A percentile compares a stretch with the other conserved stretches of the same genome.
Evolutionary conservation across 2,329 filamentous ascomycete species (phyloP).

Genomic region (Trichoderma endophyticum): DNA sequence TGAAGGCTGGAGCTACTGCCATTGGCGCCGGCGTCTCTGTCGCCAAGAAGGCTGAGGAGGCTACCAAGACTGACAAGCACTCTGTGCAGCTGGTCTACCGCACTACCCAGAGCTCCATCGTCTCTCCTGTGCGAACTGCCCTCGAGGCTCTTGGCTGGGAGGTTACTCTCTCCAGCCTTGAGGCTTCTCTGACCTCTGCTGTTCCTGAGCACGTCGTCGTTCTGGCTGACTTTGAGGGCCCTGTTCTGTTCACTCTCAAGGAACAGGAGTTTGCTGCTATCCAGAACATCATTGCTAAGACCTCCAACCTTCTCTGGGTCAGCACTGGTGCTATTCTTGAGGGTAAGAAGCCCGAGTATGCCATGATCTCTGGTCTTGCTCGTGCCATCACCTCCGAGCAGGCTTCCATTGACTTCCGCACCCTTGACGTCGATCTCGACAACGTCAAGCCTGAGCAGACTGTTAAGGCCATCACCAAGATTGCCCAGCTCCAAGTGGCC

Average conservation of each 20-base stretch:
- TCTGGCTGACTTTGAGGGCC: constrained; percentile 29
- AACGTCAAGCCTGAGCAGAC: constrained; percentile 16
- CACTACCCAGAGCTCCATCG: constrained; percentile 14
- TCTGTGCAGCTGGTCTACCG: constrained; percentile 20
- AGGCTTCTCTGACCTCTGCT: not conserved
- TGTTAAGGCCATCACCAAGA: constrained; percentile 18
- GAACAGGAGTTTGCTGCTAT: constrained; percentile 28
- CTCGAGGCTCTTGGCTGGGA: constrained; percentile 19
- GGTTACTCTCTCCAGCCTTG: constrained; percentile 17
- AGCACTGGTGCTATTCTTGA: constrained; percentile 26
- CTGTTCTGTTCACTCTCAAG: constrained; percentile 27
- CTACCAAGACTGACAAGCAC: not conserved
- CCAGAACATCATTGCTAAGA: constrained; percentile 25
- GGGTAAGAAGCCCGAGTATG: constrained; percentile 26
- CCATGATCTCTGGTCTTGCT: constrained; percentile 28
- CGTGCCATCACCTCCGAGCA: constrained; percentile 27
- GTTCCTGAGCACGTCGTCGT: constrained; percentile 27
- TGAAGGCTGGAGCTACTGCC: constrained; percentile 6
- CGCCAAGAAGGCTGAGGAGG: not conserved
- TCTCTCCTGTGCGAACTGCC: constrained; percentile 21
- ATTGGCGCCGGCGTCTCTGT: not conserved
- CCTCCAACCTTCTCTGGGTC: constrained; percentile 30
- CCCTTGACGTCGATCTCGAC: constrained; percentile 25
- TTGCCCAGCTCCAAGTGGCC: constrained; percentile 19
- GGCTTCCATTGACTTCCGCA: constrained; percentile 27